Conservation (phyloP, 768 basidiomycete genomes). For the Russula vinacea region DNA sequence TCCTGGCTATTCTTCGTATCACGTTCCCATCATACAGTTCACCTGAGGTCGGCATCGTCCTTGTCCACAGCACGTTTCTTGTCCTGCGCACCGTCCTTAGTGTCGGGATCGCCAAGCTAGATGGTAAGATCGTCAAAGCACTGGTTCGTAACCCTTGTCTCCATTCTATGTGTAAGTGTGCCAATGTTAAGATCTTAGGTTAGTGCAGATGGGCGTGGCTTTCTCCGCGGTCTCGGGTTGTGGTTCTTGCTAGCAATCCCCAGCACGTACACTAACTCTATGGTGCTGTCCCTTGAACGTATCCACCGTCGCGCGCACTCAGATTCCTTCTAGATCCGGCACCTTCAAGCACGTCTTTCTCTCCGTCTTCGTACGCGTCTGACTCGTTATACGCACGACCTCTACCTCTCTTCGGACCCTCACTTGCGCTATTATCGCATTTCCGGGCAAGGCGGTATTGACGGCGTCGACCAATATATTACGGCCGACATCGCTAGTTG, state of each 20-base stretch:
- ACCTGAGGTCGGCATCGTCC: constrained; percentile 70
- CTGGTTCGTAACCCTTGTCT: constrained; percentile 47
- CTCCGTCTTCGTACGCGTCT: constrained; percentile 80
- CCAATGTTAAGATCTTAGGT: constrained; percentile 41
- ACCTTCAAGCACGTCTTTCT: constrained; percentile 83
- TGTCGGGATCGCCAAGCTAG: constrained; percentile 81
- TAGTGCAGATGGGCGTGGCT: constrained; percentile 80
- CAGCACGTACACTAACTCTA: constrained; percentile 92
- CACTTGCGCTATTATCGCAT: constrained; percentile 67
- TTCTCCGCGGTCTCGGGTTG: constrained; percentile 71
- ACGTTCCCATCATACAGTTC: constrained; percentile 60
- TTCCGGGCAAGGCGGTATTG: constrained; percentile 39
- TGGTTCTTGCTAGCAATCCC: constrained; percentile 94
- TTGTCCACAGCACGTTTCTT: constrained; percentile 80
- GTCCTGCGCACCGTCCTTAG: constrained; percentile 83
- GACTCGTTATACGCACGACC: constrained; percentile 86
- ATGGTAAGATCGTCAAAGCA: constrained; percentile 86
- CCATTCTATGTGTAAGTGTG: not conserved
- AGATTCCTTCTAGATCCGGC: constrained; percentile 59
- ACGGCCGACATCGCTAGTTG: constrained; percentile 91
- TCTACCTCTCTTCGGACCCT: constrained; percentile 78
- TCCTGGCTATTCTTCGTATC: constrained; percentile 71
- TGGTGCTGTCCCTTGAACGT: constrained; percentile 47
- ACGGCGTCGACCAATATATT: constrained; percentile 87
- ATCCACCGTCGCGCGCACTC: not conserved